These are phyloP conservation scores for Dactylis glomerata DNA, from an alignment of 176 grass and related monocot genomes.

Conservation along the genomic window DNA sequence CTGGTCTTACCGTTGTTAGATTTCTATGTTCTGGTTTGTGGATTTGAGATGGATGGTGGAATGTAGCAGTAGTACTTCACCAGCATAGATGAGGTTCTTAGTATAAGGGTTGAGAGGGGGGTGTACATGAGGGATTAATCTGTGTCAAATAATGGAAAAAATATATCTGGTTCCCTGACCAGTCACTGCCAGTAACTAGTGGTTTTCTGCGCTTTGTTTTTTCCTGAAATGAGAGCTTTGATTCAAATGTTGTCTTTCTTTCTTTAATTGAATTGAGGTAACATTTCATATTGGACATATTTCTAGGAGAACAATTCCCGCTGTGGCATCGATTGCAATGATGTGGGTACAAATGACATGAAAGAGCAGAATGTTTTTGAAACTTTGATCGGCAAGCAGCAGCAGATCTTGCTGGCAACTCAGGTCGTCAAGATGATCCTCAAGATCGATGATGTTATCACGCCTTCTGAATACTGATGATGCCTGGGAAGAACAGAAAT, in stretches of 20 bases:
- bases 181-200: background rate
- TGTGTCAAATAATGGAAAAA: too few relatives aligned
- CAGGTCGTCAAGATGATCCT: conserved; percentile 97
- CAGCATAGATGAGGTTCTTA: background rate
- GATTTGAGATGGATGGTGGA: too few relatives aligned
- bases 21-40: too few relatives aligned
- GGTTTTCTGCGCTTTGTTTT: background rate
- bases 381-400: conserved; percentile 86
- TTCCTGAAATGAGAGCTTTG: too few relatives aligned
- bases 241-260: background rate
- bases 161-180: background rate
- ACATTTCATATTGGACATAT: conserved; percentile 19
- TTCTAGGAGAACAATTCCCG: conserved; percentile 69
- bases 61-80: background rate
- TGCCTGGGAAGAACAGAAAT: background rate
- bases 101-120: background rate
- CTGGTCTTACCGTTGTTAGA: background rate
- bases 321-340: conserved; percentile 85
- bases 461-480: conserved; percentile 61
- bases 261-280: background rate
- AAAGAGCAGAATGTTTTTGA: conserved; percentile 81
- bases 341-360: conserved; percentile 80
- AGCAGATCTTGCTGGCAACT: conserved; percentile 73
- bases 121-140: background rate
- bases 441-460: conserved; percentile 86